Conservation (phyloP, 768 basidiomycete genomes). For the Pholiota microspora region DNA sequence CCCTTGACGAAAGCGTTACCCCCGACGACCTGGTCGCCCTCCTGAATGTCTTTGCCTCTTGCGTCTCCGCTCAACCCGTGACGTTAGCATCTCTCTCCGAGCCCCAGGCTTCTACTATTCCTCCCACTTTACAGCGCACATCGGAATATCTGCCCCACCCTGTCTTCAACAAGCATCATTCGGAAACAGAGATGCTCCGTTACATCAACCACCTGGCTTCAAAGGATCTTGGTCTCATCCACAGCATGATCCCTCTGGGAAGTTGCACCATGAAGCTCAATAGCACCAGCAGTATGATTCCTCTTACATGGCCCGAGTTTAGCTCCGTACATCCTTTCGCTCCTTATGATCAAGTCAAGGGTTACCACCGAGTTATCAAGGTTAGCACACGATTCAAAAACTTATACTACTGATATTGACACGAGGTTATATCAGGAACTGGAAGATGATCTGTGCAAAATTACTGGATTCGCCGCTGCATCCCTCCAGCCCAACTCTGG, state of each 20-base stretch:
- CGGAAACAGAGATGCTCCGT: slow-evolving; percentile 98
- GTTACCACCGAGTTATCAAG: slow-evolving; percentile 81
- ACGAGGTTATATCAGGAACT: slow-evolving; percentile 59
- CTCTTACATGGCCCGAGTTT: slow-evolving; percentile 93
- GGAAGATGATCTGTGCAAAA: slow-evolving; percentile 84
- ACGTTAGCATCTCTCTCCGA: slow-evolving; percentile 47
- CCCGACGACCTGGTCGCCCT: slow-evolving; percentile 73
- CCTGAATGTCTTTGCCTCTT: slow-evolving; percentile 78
- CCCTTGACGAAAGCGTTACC: slow-evolving; percentile 88
- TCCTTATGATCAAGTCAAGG: slow-evolving; percentile 84
- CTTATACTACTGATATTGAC: background rate
- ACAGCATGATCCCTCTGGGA: slow-evolving; percentile 94
- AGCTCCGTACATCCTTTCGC: slow-evolving; percentile 90
- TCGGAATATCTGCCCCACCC: slow-evolving; percentile 80
- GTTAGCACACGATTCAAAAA: slow-evolving; percentile 29
- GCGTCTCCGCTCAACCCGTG: slow-evolving; percentile 48
- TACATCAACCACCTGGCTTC: slow-evolving; percentile 92
- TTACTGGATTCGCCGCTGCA: slow-evolving; percentile 95
- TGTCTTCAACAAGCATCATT: slow-evolving; percentile 96
- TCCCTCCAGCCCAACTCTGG: slow-evolving; percentile 99
- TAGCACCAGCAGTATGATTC: slow-evolving; percentile 97
- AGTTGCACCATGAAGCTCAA: slow-evolving; percentile 99
- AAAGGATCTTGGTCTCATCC: slow-evolving; percentile 93
- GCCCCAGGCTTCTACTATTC: slow-evolving; percentile 45
- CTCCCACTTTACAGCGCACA: slow-evolving; percentile 53